Percentiles rank a stretch among this genome's conserved stretches.
These are phyloP conservation scores for Ophiostoma australiae DNA, from an alignment of 2,329 filamentous ascomycete species.

Conservation along the genomic window DNA sequence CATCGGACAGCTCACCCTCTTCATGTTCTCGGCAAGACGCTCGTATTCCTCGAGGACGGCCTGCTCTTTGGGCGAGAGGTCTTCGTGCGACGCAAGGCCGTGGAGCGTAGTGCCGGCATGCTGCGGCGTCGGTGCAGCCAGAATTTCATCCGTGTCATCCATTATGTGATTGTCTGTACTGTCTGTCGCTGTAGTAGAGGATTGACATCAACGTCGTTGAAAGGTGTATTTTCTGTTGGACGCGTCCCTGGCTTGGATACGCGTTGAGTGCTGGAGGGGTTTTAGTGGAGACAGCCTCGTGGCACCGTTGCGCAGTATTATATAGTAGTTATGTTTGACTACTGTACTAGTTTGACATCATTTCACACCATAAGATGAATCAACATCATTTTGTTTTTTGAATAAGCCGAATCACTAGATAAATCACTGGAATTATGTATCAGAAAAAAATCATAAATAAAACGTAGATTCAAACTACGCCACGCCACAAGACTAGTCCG, in stretches of 20 bases:
- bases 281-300: slow-evolving; percentile 6
- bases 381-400: too few relatives aligned
- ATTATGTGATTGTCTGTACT: slow-evolving; percentile 10
- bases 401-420: too few relatives aligned
- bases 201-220: neutral
- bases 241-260: neutral
- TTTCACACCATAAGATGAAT: too few relatives aligned
- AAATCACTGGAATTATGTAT: too few relatives aligned
- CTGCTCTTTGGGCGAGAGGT: slow-evolving; percentile 77
- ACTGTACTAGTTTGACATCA: neutral
- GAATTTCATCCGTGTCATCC: slow-evolving; percentile 25
- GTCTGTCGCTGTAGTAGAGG: neutral
- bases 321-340: neutral
- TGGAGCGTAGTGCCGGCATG: slow-evolving; percentile 2
- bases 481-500: slow-evolving; percentile 15
- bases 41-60: slow-evolving; percentile 94
- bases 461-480: neutral
- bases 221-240: neutral
- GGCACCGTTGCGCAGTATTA: neutral
- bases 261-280: slow-evolving; percentile 13
- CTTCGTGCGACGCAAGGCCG: slow-evolving; percentile 31
- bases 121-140: slow-evolving; percentile 17
- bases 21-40: slow-evolving; percentile 81
- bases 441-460: neutral
- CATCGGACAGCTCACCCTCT: slow-evolving; percentile 55